Percentiles rank a stretch among this genome's conserved stretches.
These are phyloP conservation scores for Kwoniella shivajii DNA, from an alignment of 1,284 basidiomycete genomes.

Conservation along the genomic window DNA sequence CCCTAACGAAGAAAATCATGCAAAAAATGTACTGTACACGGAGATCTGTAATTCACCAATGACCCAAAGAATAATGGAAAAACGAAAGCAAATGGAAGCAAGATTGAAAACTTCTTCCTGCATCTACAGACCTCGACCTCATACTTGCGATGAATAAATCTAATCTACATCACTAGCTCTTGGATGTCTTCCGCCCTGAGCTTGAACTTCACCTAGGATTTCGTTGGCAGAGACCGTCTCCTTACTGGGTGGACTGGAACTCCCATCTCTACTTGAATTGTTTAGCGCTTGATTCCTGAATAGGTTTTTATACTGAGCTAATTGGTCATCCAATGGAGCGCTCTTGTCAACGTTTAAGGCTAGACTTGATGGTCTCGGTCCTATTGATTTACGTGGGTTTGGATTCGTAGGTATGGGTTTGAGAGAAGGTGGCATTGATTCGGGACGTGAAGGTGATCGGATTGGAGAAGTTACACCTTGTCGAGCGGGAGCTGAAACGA, in stretches of 20 bases:
- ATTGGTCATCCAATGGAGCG: constrained; percentile 43
- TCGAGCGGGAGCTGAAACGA: constrained; percentile 24
- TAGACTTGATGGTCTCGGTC: constrained; percentile 30
- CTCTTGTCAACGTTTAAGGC: constrained; percentile 32
- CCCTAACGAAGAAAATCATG: no score
- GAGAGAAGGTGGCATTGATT: constrained; percentile 18
- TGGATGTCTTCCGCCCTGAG: constrained; percentile 7
- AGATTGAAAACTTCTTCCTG: no score
- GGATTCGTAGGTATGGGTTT: constrained; percentile 13
- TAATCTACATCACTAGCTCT: constrained; percentile 27
- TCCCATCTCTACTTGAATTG: constrained; percentile 14
- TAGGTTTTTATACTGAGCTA: constrained; percentile 47
- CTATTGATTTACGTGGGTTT: constrained; percentile 26
- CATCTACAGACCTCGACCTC: no score
- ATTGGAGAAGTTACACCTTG: constrained; percentile 17
- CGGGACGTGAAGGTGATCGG: constrained; percentile 22
- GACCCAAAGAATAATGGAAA: no score
- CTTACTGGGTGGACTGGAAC: constrained; percentile 1
- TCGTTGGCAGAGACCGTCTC: constrained; percentile 2
- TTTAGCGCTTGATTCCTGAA: constrained; percentile 28
- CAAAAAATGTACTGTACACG: no score
- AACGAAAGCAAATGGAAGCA: no score
- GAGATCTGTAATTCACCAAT: no score
- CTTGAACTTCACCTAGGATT: constrained; percentile 17
- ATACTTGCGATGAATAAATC: not conserved